These are phyloP conservation scores for Apostasia shenzhenica DNA, from an alignment of 106 monocot species.

Conservation along the genomic window DNA sequence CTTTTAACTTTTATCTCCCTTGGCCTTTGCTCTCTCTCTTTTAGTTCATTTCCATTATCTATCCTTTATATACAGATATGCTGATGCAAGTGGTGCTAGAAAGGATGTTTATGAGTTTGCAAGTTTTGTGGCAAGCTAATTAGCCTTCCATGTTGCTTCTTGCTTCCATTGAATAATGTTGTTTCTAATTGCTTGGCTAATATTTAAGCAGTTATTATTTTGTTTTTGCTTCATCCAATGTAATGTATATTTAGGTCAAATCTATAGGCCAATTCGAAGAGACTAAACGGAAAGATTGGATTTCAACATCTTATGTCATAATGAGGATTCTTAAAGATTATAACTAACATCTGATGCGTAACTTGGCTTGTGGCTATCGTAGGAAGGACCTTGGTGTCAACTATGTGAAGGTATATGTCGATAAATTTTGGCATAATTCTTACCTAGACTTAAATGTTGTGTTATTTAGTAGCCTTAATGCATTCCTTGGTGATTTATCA, in stretches of 20 bases:
- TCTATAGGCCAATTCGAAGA: constrained; percentile 77
- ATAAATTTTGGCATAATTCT: not conserved
- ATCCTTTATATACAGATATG: constrained; percentile 58
- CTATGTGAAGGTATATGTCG: constrained; percentile 62
- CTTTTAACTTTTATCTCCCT: not conserved
- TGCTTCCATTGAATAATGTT: not conserved
- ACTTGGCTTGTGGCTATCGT: constrained; percentile 80
- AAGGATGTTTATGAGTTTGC: constrained; percentile 99
- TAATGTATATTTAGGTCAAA: constrained; percentile 50
- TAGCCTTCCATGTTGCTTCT: not conserved
- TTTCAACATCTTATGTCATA: constrained; percentile 87
- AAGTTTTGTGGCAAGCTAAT: constrained; percentile 13
- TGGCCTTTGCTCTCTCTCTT: not conserved
- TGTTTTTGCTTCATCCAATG: not conserved
- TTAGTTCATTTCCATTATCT: not conserved
- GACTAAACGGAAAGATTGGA: constrained; percentile 84
- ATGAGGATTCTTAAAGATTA: constrained; percentile 92
- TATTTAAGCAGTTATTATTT: not conserved
- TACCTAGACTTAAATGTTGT: not conserved
- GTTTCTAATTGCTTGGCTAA: constrained; percentile 2
- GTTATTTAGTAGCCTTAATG: not conserved
- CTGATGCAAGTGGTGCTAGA: constrained; percentile 96
- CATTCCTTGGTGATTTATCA: not conserved
- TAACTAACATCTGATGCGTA: constrained; percentile 84
- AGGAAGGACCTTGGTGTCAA: constrained; percentile 88